These are phyloP conservation scores for Saksenaea vasiformis DNA, from an alignment of 371 early-diverging fungal genomes.

Conservation along the genomic window DNA sequence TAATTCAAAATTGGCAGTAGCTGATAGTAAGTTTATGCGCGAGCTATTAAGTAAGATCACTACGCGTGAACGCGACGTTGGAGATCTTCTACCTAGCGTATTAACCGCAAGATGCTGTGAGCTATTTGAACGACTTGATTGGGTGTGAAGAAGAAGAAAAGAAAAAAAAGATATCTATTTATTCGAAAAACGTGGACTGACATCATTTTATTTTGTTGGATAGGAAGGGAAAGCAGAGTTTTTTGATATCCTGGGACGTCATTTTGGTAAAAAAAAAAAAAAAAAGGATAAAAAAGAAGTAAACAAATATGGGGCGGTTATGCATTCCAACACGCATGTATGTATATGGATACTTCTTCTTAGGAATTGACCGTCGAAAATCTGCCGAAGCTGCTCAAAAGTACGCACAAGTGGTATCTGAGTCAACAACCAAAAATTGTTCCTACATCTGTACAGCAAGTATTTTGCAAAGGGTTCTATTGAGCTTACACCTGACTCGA, in stretches of 20 bases:
- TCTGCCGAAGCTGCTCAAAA: neutral
- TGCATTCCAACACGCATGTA: too few relatives aligned
- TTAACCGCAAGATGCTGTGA: neutral
- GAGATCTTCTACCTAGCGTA: slow-evolving; percentile 1
- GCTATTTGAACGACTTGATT: neutral
- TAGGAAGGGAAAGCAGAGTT: neutral
- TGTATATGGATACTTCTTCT: neutral
- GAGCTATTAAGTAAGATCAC: neutral
- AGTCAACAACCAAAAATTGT: neutral
- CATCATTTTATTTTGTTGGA: neutral
- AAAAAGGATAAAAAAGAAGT: neutral
- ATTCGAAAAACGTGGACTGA: neutral
- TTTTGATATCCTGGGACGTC: neutral
- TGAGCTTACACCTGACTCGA: neutral
- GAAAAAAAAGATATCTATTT: neutral
- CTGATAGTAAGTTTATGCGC: neutral
- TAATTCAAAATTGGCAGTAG: neutral
- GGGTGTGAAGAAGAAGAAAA: neutral
- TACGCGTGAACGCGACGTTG: neutral
- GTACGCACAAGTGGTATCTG: neutral
- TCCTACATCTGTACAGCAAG: slow-evolving; percentile 10
- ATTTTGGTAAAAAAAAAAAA: neutral
- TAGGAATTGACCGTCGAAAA: slow-evolving; percentile 4
- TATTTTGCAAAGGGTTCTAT: slow-evolving; percentile 28
- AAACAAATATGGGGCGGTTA: neutral